A percentile compares a stretch with the other conserved stretches of the same genome.
These are phyloP conservation scores for Monilinia laxa DNA, from an alignment of 2,329 filamentous ascomycete genomes.

Conservation along the genomic window DNA sequence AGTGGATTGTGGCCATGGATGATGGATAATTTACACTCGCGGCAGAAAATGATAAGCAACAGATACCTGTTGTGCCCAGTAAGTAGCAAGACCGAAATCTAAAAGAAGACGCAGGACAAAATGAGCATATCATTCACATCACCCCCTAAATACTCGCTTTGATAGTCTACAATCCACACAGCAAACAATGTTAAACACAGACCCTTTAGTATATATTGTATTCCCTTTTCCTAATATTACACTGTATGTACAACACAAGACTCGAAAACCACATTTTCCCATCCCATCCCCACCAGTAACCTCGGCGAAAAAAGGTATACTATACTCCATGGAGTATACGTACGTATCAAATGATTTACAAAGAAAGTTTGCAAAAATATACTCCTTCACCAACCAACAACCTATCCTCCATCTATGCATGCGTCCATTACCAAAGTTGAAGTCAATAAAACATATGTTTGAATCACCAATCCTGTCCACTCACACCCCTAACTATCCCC, in stretches of 20 bases:
- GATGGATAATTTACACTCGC: too few species aligned
- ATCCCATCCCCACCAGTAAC: too few species aligned
- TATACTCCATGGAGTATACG: not conserved
- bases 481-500: not conserved
- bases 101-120: too few species aligned
- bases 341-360: not conserved
- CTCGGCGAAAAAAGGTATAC: not conserved
- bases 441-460: not conserved
- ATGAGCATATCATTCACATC: too few species aligned
- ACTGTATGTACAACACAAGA: slow-evolving; percentile 2
- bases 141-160: too few species aligned
- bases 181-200: too few species aligned
- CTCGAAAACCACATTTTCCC: not conserved
- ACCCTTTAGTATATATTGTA: not conserved
- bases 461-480: slow-evolving; percentile 1
- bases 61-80: too few species aligned
- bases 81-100: too few species aligned
- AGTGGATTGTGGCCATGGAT: too few species aligned
- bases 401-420: not conserved
- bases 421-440: not conserved
- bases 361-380: not conserved
- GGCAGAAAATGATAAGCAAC: too few species aligned
- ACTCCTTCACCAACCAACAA: not conserved
- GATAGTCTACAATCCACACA: too few species aligned
- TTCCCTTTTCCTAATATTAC: slow-evolving; percentile 6